Evolutionary conservation across 495 filamentous ascomycete species (phyloP).

Genomic region (Tuber aestivum): DNA sequence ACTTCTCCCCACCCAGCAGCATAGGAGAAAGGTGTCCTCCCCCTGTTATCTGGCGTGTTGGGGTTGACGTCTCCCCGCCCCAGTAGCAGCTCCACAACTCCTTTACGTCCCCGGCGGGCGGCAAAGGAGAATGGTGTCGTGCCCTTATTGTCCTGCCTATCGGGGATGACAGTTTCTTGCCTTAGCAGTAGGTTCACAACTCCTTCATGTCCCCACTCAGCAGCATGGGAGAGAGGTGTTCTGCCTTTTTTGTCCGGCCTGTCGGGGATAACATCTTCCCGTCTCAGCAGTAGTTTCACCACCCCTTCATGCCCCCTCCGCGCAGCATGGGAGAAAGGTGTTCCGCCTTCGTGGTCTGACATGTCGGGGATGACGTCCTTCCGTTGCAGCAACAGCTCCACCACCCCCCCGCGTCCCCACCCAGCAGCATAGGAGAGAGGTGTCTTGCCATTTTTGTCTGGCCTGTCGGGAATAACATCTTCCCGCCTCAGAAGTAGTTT

Average conservation of each 20-base stretch:
- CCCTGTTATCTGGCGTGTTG: background rate
- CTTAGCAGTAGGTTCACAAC: background rate
- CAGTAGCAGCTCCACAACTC: background rate
- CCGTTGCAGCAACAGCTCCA: background rate
- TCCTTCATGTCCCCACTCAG: background rate
- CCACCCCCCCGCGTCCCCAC: background rate
- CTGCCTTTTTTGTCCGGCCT: background rate
- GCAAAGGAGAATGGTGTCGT: background rate
- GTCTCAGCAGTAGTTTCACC: background rate
- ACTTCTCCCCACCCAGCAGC: background rate
- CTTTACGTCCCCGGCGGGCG: background rate
- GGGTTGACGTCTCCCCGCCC: background rate
- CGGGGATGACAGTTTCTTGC: background rate
- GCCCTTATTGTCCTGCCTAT: background rate
- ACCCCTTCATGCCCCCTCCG: background rate
- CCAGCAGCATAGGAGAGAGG: background rate
- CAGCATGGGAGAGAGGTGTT: background rate
- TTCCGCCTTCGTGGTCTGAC: background rate
- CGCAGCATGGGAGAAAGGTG: background rate
- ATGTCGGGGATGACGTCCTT: background rate
- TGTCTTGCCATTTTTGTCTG: background rate
- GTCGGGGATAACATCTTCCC: background rate
- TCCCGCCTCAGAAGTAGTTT: background rate
- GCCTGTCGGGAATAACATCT: background rate
- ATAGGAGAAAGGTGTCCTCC: background rate